A percentile compares a stretch with the other conserved stretches of the same genome.
Evolutionary conservation across 768 basidiomycete species (phyloP).

Genomic region (Xerocomellus chrysenteron): DNA sequence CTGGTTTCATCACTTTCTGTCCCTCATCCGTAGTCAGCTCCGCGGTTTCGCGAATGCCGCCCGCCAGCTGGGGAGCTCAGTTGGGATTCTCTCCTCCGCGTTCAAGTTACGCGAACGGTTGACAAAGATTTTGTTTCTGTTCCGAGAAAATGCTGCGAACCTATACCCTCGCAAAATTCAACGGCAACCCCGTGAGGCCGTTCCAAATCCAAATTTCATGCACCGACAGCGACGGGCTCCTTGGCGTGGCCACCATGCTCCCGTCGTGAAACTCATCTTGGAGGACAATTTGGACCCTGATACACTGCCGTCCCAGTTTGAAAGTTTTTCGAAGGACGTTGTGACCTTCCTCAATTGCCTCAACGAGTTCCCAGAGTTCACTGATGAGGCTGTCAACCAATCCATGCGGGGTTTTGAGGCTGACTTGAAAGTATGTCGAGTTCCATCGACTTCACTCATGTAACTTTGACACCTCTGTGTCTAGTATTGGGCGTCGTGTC

Average conservation of each 20-base stretch:
- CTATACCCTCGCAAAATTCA: constrained; percentile 51
- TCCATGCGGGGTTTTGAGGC: constrained; percentile 50
- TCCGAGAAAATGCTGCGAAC: constrained; percentile 56
- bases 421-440: constrained; percentile 43
- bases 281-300: constrained; percentile 48
- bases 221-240: constrained; percentile 29
- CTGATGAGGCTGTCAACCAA: constrained; percentile 50
- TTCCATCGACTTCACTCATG: neutral
- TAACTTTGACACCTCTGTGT: constrained; percentile 12
- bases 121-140: constrained; percentile 48
- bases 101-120: constrained; percentile 52
- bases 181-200: constrained; percentile 38
- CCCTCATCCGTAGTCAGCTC: constrained; percentile 34
- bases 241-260: constrained; percentile 36
- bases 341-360: constrained; percentile 52
- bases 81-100: constrained; percentile 55
- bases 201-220: constrained; percentile 38
- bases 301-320: constrained; percentile 46
- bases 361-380: constrained; percentile 58
- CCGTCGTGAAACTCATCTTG: constrained; percentile 37
- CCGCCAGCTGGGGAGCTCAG: constrained; percentile 54
- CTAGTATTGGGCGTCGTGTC: constrained; percentile 56
- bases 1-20: neutral
- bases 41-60: constrained; percentile 56
- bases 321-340: constrained; percentile 47